Evolutionary conservation across 2,329 filamentous ascomycete species (phyloP).

Genomic region (Fusarium circinatum): DNA sequence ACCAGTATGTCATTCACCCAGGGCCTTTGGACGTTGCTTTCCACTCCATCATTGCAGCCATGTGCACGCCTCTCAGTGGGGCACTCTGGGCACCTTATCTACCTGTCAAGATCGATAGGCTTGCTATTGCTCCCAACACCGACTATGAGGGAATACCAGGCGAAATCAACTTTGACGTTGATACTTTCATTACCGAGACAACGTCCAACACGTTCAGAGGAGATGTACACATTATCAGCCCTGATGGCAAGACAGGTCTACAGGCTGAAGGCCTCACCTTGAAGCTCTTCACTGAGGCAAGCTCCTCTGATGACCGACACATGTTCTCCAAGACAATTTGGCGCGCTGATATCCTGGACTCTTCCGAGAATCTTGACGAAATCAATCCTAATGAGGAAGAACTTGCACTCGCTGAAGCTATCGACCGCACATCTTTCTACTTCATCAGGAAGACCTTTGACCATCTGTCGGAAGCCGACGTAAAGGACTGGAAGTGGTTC

Average conservation of each 20-base stretch:
- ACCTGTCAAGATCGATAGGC: background rate
- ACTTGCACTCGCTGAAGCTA: background rate
- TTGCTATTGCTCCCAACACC: background rate
- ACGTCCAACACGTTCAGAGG: background rate
- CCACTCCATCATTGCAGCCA: background rate
- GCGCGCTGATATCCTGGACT: background rate
- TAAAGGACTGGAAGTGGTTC: background rate
- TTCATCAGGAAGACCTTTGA: background rate
- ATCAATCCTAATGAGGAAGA: background rate
- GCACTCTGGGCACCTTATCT: slow-evolving; percentile 1
- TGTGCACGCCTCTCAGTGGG: background rate
- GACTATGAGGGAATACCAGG: background rate
- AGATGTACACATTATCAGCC: background rate
- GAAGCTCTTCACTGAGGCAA: background rate
- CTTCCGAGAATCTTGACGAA: background rate
- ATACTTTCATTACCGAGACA: background rate
- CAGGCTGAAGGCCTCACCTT: background rate
- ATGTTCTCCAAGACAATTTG: slow-evolving; percentile 5
- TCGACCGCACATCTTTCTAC: background rate
- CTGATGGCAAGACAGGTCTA: background rate
- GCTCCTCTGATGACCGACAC: background rate
- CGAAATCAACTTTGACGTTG: background rate
- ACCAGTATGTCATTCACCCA: background rate
- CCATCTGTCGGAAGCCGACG: background rate
- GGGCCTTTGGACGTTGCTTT: background rate